Evolutionary conservation across 1,139 yeast genomes (phyloP), one percentile per base, ranked within the genome.

Genomic region (Suhomyces chickasaworum): DNA sequence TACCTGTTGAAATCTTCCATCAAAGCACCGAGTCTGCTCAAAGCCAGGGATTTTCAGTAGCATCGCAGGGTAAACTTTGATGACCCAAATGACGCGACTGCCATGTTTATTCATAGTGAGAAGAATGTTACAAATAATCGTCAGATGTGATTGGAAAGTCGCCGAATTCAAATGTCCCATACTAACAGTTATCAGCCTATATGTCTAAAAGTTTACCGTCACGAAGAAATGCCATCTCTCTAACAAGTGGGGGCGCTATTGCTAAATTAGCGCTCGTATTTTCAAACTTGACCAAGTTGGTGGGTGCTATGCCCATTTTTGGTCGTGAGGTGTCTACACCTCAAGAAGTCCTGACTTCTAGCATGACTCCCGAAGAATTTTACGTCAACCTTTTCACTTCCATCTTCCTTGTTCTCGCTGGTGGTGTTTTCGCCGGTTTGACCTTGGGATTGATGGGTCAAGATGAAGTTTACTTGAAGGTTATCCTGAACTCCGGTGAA

Each of bases 361-460:
- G 16, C 10, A 60, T 73, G 68, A 60, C 77, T 2, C 57, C 68
- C 6, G 70, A 70, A 49, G 66, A 78, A 50, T 82, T 81, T 56
- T 81, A 80, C 68, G 52, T 76, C 45, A 79, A 84, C 58, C 65
- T 84, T 58, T 52, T 77, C 33, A 71, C 87, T 2, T 86, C 96
- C 0, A 79, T 78, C 3, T 57, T 77, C 21, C 76, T 93, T 31
- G 98, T 93, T 2, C 64, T 93, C 36, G 77, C 90, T 3, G 99
- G 99, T 42, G 99, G 99, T 53, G 87, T 90, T 12, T 93, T 93
- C 73, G 98, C 99, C 2, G 99, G 98, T 7, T 73, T 93, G 44
- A 93, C 99, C 20, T 75, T 93, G 47, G 98, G 95, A 2, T 77
- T 93, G 27, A 93, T 93, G 99, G 98, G 98, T 52, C 98, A 91